Evolutionary conservation across 345 rosid species (phyloP).

Genomic region (Boechera stricta): DNA sequence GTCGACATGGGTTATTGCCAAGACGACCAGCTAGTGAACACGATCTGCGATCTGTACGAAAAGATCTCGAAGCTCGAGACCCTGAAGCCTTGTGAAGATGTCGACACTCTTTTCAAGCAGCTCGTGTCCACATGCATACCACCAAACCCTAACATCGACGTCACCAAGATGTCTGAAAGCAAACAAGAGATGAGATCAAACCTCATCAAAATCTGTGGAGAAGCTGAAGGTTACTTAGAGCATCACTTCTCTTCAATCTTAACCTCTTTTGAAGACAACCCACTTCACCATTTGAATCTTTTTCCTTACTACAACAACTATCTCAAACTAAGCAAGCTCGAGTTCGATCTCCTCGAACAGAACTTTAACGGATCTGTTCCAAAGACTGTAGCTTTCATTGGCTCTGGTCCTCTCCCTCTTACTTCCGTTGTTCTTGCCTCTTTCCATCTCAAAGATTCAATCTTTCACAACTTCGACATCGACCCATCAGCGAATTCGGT

Average conservation of each 20-base stretch:
- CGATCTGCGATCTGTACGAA: slow-evolving; percentile 59
- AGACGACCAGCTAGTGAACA: slow-evolving; percentile 61
- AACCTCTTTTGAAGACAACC: slow-evolving; percentile 68
- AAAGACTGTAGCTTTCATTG: slow-evolving; percentile 72
- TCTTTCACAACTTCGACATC: slow-evolving; percentile 83
- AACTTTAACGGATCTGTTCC: slow-evolving; percentile 50
- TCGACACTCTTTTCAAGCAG: slow-evolving; percentile 80
- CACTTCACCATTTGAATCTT: slow-evolving; percentile 63
- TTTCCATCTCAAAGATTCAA: slow-evolving; percentile 57
- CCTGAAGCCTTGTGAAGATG: slow-evolving; percentile 80
- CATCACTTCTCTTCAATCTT: slow-evolving; percentile 70
- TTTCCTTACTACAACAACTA: slow-evolving; percentile 90
- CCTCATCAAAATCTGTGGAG: slow-evolving; percentile 74
- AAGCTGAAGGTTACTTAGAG: slow-evolving; percentile 77
- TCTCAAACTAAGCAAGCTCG: slow-evolving; percentile 79
- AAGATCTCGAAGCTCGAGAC: slow-evolving; percentile 72
- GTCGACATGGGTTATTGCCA: slow-evolving; percentile 84
- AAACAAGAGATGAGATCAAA: slow-evolving; percentile 73
- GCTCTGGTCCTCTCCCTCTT: slow-evolving; percentile 92
- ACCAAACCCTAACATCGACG: slow-evolving; percentile 69
- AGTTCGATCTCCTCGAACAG: slow-evolving; percentile 59
- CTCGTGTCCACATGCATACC: slow-evolving; percentile 87
- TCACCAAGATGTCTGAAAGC: slow-evolving; percentile 57
- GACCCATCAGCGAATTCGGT: slow-evolving; percentile 64
- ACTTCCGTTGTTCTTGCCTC: slow-evolving; percentile 78